phyloP scores from a whole-genome alignment of 108 stramenopile species.

The Skeletonema costatum region DNA sequence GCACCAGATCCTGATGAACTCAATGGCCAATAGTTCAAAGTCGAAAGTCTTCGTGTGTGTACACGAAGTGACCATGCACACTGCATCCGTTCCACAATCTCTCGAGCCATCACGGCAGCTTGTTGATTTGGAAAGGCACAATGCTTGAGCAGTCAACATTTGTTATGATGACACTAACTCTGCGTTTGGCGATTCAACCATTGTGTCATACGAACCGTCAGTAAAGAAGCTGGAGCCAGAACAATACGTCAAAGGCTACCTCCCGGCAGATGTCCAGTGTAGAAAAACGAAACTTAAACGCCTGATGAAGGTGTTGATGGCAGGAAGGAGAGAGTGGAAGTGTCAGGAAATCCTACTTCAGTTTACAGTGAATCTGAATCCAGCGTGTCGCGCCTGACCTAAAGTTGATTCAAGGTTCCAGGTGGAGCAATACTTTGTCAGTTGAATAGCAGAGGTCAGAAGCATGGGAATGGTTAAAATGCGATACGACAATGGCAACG shows the following conservation, averaged over 20 bases:
- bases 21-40: background rate
- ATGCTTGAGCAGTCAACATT: background rate
- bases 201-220: constrained; percentile 11
- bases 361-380: too few species aligned
- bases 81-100: background rate
- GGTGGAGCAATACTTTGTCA: constrained; percentile 36
- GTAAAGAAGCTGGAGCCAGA: constrained; percentile 26
- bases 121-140: background rate
- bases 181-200: constrained; percentile 16
- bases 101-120: background rate
- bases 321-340: background rate
- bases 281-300: background rate
- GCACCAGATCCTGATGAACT: constrained; percentile 19
- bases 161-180: constrained; percentile 6
- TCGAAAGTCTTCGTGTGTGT: background rate
- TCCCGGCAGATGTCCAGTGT: background rate
- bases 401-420: constrained; percentile 22
- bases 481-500: constrained; percentile 29
- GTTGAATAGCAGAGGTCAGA: constrained; percentile 14
- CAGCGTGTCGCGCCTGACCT: background rate
- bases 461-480: constrained; percentile 32
- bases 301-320: background rate
- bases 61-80: background rate
- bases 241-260: background rate
- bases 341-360: constrained; percentile 1